Base-by-base conservation (phyloP, 306 rosid genomes). In the Fragaria nilgerrensis region DNA sequence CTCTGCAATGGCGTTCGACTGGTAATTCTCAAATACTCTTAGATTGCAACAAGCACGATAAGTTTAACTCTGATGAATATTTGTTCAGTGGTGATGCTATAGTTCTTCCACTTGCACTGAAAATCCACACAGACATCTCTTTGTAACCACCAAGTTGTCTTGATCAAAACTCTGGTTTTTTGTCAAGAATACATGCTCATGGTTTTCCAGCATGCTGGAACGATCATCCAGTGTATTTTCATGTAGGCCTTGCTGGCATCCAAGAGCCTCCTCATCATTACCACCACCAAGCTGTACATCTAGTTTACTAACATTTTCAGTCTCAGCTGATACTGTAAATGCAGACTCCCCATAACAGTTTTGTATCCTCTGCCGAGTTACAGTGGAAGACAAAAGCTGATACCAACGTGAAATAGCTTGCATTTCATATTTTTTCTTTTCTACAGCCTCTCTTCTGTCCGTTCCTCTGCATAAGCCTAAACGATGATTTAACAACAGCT, bases 341-440 rank as follows among this genome's bases (percentile, higher is more conserved):
- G 82, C n/a, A 50, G 79, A 52, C 68, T 81, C 83, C 10, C 87
- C 88, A 44, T 94, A 94, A 25, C 89, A 90, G 68, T 84, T 87
- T 19, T 85, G 82, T 81, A 94, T 86, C 82, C 96, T 86, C 82
- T 94, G 93, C 70, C 97, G 93, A 78, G 95, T 94, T 77, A 92
- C 79, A 66, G 92, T 77, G 4, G 97, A 94, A 7, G 92, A 94
- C 74, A 94, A 92, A 82, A 94, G 97, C 87, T 94, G 97, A 87
- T 94, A 92, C 97, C 98, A 94, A 69, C 90, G 88, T 41, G 84
- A 79, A 44, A 88, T 86, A 68, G 95, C 96, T 82, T 88, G 88
- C 29, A 75, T 76, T 87, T 94, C 97, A 39, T 87, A 85, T 75
- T 67, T 85, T 86, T 77, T 92, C 86, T 86, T 94, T 78, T 94